These are phyloP conservation scores for Lipomyces sp. DNA, from an alignment of 805 yeast genomes.

Conservation along the genomic window DNA sequence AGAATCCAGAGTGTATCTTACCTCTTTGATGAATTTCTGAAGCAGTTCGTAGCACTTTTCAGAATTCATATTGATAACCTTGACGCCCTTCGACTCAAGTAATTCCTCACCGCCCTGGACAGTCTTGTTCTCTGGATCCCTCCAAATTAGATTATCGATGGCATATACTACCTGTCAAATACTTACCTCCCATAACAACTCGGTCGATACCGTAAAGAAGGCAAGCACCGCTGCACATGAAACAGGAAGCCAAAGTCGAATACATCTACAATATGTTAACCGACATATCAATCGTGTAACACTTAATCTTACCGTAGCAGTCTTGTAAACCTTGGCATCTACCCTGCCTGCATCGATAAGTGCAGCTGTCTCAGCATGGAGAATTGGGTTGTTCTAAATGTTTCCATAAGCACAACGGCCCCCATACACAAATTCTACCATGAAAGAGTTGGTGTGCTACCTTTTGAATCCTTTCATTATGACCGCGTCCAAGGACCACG, in stretches of 20 bases:
- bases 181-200: constrained; percentile 69
- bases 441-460: constrained; percentile 50
- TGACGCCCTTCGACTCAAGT: constrained; percentile 66
- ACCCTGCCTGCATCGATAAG: constrained; percentile 90
- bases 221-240: constrained; percentile 95
- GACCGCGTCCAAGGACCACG: constrained; percentile 82
- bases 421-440: background rate
- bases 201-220: constrained; percentile 85
- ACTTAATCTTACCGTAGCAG: constrained; percentile 59
- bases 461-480: constrained; percentile 86
- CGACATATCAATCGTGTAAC: background rate
- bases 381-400: constrained; percentile 52
- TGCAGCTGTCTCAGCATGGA: constrained; percentile 92
- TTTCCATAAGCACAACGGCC: background rate
- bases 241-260: constrained; percentile 90
- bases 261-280: constrained; percentile 56
- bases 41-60: constrained; percentile 59
- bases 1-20: constrained; percentile 1
- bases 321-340: constrained; percentile 74
- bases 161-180: background rate
- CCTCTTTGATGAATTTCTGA: constrained; percentile 74
- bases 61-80: constrained; percentile 46
- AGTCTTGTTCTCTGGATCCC: constrained; percentile 67
- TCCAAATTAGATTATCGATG: background rate
- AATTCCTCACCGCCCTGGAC: constrained; percentile 84